Evolutionary conservation across 495 filamentous ascomycete species (phyloP), one percentile per base, ranked within the genome.

Genomic region (Penicillium pulvis): DNA sequence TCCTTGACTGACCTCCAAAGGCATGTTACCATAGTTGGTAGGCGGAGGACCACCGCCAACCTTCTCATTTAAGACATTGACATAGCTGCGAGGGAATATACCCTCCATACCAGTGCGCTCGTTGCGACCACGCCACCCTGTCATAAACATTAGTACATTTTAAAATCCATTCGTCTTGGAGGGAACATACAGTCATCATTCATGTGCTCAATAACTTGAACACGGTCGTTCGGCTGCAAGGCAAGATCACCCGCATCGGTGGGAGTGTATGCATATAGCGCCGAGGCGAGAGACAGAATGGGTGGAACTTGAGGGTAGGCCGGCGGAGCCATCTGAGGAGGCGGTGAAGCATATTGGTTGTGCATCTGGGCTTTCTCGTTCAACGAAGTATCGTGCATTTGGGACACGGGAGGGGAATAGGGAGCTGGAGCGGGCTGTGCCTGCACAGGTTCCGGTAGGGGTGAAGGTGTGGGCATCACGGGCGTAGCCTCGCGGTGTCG

Each of bases 71-170:
- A 80, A 66, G 23, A 87, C 77, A 47, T 83, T 83, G n/a, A 98
- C 93, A 60, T 97, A 97, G 67, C 79, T 88, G 46, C 85, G 81
- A 20, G 94, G 93, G 81, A 98, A 97, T 64, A 97, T 92, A 54
- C 94, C 94, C 73, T 93, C 89, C 60, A 82, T 71, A 33, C 87
- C 89, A 16, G 90, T 96, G 12, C 90, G 86, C 61, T 84, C 75
- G 70, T 94, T 92, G 26, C 84, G 84, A 53, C 94, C 94, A 76
- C 90, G 86, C 92, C 92, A 96, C 77, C 77, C 77, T 80, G 52
- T 58, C 12, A 23, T 41, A 7, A 51, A 54, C 56, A 54, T 71
- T 68, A 75, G 66, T 55, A 16, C 33, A 48, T 16, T 47, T 57
- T 41, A 4, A 41, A 35, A 23, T 45, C 24, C 24, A 11, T 26